A percentile compares a stretch with the other conserved stretches of the same genome.
phyloP scores from a whole-genome alignment of 495 filamentous ascomycete genomes.

The Penicillium desertorum region DNA sequence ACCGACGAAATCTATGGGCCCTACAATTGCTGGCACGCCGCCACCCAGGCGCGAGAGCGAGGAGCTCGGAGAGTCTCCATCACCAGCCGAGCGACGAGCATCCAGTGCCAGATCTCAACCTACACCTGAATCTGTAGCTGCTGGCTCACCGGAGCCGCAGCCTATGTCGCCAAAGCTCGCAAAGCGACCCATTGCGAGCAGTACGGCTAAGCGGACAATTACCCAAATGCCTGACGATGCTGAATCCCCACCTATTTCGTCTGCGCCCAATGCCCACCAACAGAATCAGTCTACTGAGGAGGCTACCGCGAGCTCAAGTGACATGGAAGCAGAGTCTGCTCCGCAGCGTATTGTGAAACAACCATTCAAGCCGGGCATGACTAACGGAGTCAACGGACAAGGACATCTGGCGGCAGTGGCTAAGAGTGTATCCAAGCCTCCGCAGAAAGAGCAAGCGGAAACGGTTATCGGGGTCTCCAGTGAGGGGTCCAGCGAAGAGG shows the following conservation, averaged over 20 bases:
- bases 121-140: neutral
- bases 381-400: neutral
- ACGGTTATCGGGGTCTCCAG: neutral
- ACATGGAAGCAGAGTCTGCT: neutral
- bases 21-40: constrained; percentile 8
- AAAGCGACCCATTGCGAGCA: neutral
- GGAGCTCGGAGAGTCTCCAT: constrained; percentile 31
- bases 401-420: neutral
- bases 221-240: constrained; percentile 1
- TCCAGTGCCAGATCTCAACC: neutral
- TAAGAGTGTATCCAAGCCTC: neutral
- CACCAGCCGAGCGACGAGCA: constrained; percentile 2
- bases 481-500: constrained; percentile 9
- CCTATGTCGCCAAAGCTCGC: neutral
- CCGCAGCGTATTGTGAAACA: neutral
- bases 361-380: neutral
- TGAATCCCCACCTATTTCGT: neutral
- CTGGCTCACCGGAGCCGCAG: neutral
- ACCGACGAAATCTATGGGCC: neutral
- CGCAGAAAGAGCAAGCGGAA: constrained; percentile 6
- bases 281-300: neutral
- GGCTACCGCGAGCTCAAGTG: neutral
- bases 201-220: neutral
- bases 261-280: neutral
- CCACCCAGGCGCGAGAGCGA: constrained; percentile 23